Percentiles rank a stretch among this genome's conserved stretches.
Conservation (phyloP, 2,329 filamentous ascomycete genomes). For the Tolypocladium ovalisporum region DNA sequence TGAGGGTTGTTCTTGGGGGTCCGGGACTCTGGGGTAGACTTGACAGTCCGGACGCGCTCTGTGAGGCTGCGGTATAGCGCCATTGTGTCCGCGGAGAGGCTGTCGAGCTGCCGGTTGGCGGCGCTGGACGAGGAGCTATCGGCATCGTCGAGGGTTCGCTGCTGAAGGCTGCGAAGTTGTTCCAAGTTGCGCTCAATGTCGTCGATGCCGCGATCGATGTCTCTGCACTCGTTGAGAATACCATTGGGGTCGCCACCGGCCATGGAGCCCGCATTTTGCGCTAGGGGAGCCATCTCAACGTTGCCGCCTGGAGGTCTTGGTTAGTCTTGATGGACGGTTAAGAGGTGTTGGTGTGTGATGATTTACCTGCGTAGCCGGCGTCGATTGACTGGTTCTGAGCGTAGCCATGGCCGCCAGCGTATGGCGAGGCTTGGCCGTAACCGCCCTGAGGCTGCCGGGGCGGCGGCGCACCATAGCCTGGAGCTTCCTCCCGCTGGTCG, state of each 20-base stretch:
- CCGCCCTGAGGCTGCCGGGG: conserved; percentile 5
- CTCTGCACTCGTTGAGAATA: conserved; percentile 75
- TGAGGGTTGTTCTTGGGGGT: conserved; percentile 66
- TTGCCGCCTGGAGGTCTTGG: conserved; percentile 26
- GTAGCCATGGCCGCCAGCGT: conserved; percentile 12
- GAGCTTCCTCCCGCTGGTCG: conserved; percentile 37
- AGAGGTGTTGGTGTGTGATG: no score
- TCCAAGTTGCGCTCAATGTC: conserved; percentile 62
- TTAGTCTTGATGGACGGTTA: background rate
- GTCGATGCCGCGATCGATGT: conserved; percentile 68
- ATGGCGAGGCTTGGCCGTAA: conserved; percentile 11
- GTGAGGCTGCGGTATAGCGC: conserved; percentile 69
- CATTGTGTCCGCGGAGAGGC: conserved; percentile 70
- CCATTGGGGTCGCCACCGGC: conserved; percentile 53
- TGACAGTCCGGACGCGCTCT: conserved; percentile 69
- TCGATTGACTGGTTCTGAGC: conserved; percentile 12
- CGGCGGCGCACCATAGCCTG: conserved; percentile 18
- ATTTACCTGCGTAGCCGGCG: conserved; percentile 19
- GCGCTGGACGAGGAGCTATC: conserved; percentile 58
- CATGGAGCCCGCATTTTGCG: conserved; percentile 37
- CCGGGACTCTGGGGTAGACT: conserved; percentile 67
- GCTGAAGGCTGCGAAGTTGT: conserved; percentile 61
- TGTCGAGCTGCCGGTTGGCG: conserved; percentile 59
- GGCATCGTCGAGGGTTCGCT: conserved; percentile 61
- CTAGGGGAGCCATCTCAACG: conserved; percentile 63